Evolutionary conservation across 2,329 filamentous ascomycete genomes (phyloP).

Genomic region (Laburnicola sp.): DNA sequence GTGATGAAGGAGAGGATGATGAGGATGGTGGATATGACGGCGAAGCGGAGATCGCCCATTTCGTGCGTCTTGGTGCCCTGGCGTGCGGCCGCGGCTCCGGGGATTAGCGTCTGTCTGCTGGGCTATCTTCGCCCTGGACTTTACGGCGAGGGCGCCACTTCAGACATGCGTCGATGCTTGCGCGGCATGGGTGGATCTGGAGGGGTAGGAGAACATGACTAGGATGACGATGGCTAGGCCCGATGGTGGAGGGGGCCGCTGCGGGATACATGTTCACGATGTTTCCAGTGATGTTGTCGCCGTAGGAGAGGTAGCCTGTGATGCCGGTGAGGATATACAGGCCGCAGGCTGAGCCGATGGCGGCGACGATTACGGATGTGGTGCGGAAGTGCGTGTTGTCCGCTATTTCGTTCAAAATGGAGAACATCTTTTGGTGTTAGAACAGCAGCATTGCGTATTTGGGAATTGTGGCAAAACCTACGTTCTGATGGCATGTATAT

Average conservation of each 20-base stretch:
- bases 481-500: conserved; percentile 99
- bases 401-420: conserved; percentile 91
- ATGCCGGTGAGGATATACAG: conserved; percentile 92
- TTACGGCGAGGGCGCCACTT: conserved; percentile 73
- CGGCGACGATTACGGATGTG: conserved; percentile 75
- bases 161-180: conserved; percentile 91
- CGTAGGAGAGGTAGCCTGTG: conserved; percentile 94
- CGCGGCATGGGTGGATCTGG: conserved; percentile 92
- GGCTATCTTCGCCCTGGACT: conserved; percentile 44
- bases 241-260: conserved; percentile 83
- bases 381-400: conserved; percentile 80
- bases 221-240: conserved; percentile 93
- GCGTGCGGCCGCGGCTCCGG: conserved; percentile 28
- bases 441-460: not conserved
- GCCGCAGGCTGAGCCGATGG: conserved; percentile 83
- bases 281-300: conserved; percentile 84
- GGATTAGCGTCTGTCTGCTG: conserved; percentile 50
- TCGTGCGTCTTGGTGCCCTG: conserved; percentile 43
- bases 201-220: conserved; percentile 96
- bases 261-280: conserved; percentile 75
- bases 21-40: conserved; percentile 82
- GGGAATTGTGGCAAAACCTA: conserved; percentile 48
- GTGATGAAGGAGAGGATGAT: conserved; percentile 83
- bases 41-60: conserved; percentile 88
- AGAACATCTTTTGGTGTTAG: conserved; percentile 76